Base-by-base conservation (phyloP, 495 filamentous ascomycete genomes). In the Xylaria telfairii region DNA sequence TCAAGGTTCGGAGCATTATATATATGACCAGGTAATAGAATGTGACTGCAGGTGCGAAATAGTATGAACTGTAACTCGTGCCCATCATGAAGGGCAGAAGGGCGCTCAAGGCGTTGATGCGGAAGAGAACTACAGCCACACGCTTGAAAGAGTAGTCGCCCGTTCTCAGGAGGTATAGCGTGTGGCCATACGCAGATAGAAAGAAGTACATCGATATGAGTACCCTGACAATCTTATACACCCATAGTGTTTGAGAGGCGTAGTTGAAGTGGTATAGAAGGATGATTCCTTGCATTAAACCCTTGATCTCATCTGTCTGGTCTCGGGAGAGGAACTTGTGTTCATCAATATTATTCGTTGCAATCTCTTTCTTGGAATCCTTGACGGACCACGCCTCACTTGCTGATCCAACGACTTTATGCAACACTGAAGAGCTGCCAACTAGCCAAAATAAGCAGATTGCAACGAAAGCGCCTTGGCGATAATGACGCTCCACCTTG, bases 301-400 rank as follows among this genome's bases (percentile, higher is more conserved):
- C 89, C 79, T 90, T 91, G 84, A 86, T 89, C 74, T 91, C 89
- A 71, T 90, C 83, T 4, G 86, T 87, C 71, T 90, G 88, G 21
- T 84, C 77, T 70, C 87, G 78, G 8, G 82, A 81, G 19, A 91
- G 79, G 67, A 86, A 88, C 42, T 59, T 56, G 42, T 71, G 64
- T 13, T 46, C 59, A 7, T 65, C 60, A 24, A 9, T 26, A 19
- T 12, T 19, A 19, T 10, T 53, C 6, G 30, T 46, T 28, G 2
- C 19, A 44, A 37, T 10, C 13, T 69, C 65, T 39, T 39, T 60
- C 66, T 75, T 72, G 24, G 59, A 34, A 28, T 75, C 42, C 17
- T 57, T 54, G 42, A 24, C 44, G 26, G 71, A 61, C 69, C 53
- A 61, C 42, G 24, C 60, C 47, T 73, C 53, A 7, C 42, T 69